These are phyloP conservation scores for Rhizopogon vinicolor DNA, from an alignment of 768 basidiomycete species.

Conservation along the genomic window DNA sequence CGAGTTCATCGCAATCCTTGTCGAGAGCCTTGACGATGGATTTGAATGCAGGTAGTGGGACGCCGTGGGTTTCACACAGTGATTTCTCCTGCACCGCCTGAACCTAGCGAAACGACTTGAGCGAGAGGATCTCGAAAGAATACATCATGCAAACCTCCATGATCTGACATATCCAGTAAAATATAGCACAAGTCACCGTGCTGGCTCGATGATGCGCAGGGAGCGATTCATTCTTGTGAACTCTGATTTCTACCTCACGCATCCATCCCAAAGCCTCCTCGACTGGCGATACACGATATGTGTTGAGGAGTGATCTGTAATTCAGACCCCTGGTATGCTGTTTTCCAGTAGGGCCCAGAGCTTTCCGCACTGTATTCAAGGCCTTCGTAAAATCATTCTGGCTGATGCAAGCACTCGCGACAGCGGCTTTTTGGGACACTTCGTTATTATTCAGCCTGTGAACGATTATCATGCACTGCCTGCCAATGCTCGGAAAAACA, in stretches of 20 bases:
- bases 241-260: slow-evolving; percentile 26
- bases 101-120: slow-evolving; percentile 9
- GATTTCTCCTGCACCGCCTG: slow-evolving; percentile 16
- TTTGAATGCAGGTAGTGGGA: slow-evolving; percentile 14
- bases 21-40: slow-evolving; percentile 15
- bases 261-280: slow-evolving; percentile 26
- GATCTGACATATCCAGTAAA: slow-evolving; percentile 41
- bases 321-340: slow-evolving; percentile 8
- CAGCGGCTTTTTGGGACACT: slow-evolving; percentile 24
- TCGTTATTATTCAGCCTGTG: slow-evolving; percentile 21
- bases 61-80: slow-evolving; percentile 13
- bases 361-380: slow-evolving; percentile 17
- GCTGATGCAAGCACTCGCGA: slow-evolving; percentile 18
- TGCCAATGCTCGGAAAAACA: not conserved
- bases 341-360: slow-evolving; percentile 2
- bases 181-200: slow-evolving; percentile 34
- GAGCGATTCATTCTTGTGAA: slow-evolving; percentile 12
- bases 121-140: too few species aligned
- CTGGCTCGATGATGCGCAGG: slow-evolving; percentile 13
- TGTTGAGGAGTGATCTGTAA: slow-evolving; percentile 28
- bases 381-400: slow-evolving; percentile 16
- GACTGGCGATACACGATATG: slow-evolving; percentile 15
- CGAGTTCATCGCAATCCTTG: slow-evolving; percentile 19
- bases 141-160: slow-evolving; percentile 26
- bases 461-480: not conserved